Conservation (phyloP, 495 filamentous ascomycete species). For the Margaritispora aquatica region DNA sequence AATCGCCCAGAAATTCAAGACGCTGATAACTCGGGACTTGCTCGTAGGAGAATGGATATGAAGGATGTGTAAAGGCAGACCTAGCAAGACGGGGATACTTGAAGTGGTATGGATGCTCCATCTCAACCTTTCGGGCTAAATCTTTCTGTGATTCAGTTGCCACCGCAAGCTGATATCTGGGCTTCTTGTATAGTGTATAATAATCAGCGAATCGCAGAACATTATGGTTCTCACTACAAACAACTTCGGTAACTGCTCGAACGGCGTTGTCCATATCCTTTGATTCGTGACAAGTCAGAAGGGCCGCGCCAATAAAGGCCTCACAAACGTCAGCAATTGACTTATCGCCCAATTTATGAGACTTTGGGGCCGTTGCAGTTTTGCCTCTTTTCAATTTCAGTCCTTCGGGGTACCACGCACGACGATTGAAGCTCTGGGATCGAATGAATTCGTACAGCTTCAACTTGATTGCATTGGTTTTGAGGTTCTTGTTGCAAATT, state of each 20-base stretch:
- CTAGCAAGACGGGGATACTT: slow-evolving; percentile 67
- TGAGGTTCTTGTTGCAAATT: slow-evolving; percentile 88
- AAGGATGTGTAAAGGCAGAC: slow-evolving; percentile 86
- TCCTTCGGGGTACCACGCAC: slow-evolving; percentile 78
- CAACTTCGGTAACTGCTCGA: slow-evolving; percentile 72
- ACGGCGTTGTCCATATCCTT: slow-evolving; percentile 73
- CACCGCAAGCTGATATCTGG: slow-evolving; percentile 58
- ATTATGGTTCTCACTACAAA: slow-evolving; percentile 59
- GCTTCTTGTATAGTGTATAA: slow-evolving; percentile 59
- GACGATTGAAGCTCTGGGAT: slow-evolving; percentile 70
- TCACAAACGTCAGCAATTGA: slow-evolving; percentile 96
- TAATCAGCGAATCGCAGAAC: slow-evolving; percentile 69
- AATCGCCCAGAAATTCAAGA: slow-evolving; percentile 89
- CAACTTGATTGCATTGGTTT: slow-evolving; percentile 62
- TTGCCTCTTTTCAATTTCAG: slow-evolving; percentile 48
- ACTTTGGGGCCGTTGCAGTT: slow-evolving; percentile 30
- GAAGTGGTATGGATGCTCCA: slow-evolving; percentile 75
- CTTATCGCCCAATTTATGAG: slow-evolving; percentile 77
- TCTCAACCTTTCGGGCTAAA: slow-evolving; percentile 57
- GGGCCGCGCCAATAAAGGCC: slow-evolving; percentile 84
- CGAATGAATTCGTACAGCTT: slow-evolving; percentile 75
- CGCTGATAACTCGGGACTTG: slow-evolving; percentile 84
- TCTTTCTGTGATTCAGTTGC: slow-evolving; percentile 58
- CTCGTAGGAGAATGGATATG: slow-evolving; percentile 64
- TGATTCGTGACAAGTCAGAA: slow-evolving; percentile 53